Percentiles rank a stretch among this genome's conserved stretches.
These are phyloP conservation scores for Chaetomium cochliodes DNA, from an alignment of 495 filamentous ascomycete species.

Conservation along the genomic window DNA sequence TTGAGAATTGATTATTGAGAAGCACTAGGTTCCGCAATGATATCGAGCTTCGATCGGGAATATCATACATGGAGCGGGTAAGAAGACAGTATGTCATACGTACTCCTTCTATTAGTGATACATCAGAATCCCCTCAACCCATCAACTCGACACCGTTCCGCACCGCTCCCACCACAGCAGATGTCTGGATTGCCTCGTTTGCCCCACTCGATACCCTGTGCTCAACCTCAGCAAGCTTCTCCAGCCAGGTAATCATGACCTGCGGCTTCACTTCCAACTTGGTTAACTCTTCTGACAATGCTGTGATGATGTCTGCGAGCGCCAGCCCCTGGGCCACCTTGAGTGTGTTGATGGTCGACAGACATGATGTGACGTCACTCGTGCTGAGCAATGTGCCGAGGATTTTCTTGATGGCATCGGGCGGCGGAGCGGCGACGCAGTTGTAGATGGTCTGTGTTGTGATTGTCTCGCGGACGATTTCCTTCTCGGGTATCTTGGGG, in stretches of 20 bases:
- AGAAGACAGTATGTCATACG: too few relatives aligned
- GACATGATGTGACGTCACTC: conserved; percentile 79
- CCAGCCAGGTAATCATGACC: conserved; percentile 86
- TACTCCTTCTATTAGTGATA: too few relatives aligned
- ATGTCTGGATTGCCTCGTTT: conserved; percentile 86
- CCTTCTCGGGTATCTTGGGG: conserved; percentile 57
- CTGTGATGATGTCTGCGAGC: conserved; percentile 87
- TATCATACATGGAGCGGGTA: too few relatives aligned
- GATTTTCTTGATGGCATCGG: conserved; percentile 82
- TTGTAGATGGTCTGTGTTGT: conserved; percentile 92
- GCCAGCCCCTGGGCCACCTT: conserved; percentile 87
- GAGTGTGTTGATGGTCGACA: conserved; percentile 80
- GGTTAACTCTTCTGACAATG: conserved; percentile 75
- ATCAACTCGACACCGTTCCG: conserved; percentile 79
- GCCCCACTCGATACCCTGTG: conserved; percentile 86
- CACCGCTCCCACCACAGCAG: conserved; percentile 85
- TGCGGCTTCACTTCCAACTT: conserved; percentile 82
- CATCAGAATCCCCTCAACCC: conserved; percentile 31
- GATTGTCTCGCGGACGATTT: conserved; percentile 73
- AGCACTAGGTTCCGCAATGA: too few relatives aligned
- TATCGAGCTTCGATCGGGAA: too few relatives aligned
- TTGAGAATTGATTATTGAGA: too few relatives aligned
- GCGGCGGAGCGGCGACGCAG: conserved; percentile 94
- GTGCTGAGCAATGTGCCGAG: conserved; percentile 76
- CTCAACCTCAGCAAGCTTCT: conserved; percentile 89